Conservation (phyloP, 1,284 basidiomycete genomes). For the Coniferiporia sulphurascens region DNA sequence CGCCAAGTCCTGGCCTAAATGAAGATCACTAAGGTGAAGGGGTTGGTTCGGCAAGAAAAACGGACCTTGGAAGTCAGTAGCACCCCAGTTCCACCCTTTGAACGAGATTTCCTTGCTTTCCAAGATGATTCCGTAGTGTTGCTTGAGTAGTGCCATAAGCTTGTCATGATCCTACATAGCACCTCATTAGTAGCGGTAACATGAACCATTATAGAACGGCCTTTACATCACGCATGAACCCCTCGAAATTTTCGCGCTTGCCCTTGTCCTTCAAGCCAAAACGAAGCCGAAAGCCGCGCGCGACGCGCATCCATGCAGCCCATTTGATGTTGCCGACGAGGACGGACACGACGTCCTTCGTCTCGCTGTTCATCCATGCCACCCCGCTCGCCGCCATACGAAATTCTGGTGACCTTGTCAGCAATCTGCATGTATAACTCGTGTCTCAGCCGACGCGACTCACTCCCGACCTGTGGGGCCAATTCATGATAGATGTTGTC, state of each 20-base stretch:
- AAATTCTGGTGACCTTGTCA: conserved; percentile 54
- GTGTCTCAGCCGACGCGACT: conserved; percentile 22
- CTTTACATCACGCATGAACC: conserved; percentile 84
- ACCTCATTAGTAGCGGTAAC: conserved; percentile 5
- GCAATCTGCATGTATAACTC: conserved; percentile 2
- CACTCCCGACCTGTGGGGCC: conserved; percentile 43
- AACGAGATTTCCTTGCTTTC: conserved; percentile 86
- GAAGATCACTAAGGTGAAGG: neutral
- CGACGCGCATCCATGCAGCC: conserved; percentile 89
- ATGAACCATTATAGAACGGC: conserved; percentile 3
- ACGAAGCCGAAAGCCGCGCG: conserved; percentile 86
- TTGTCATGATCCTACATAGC: conserved; percentile 74
- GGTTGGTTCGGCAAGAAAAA: conserved; percentile 7
- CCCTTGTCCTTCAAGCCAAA: conserved; percentile 75
- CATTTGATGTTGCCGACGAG: conserved; percentile 76
- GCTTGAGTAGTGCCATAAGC: conserved; percentile 70
- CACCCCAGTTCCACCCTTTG: conserved; percentile 99
- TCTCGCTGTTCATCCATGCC: conserved; percentile 84
- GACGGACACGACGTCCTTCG: conserved; percentile 62
- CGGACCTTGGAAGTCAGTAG: conserved; percentile 88
- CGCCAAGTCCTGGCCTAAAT: conserved; percentile 78
- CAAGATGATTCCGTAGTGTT: conserved; percentile 80
- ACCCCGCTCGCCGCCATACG: conserved; percentile 85
- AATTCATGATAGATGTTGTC: conserved; percentile 47
- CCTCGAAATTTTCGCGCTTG: conserved; percentile 82